Percentiles rank a stretch among this genome's conserved stretches.
Conservation (phyloP, 2,329 filamentous ascomycete genomes). For the Penicillium concentricum region DNA sequence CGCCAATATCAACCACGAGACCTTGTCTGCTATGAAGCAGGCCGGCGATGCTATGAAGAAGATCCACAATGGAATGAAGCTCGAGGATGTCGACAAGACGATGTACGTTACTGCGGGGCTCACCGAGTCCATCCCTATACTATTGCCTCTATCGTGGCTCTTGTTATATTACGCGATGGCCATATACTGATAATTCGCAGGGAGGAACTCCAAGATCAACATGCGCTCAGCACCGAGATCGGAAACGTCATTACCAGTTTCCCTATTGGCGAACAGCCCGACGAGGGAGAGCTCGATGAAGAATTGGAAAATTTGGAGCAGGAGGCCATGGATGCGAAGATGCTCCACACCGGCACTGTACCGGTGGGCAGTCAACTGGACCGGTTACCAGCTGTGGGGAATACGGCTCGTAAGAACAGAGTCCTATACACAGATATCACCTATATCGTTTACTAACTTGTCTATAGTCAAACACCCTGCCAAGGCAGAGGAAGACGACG, state of each 20-base stretch:
- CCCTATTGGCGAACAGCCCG: slow-evolving; percentile 66
- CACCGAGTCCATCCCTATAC: neutral
- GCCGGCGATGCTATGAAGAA: slow-evolving; percentile 87
- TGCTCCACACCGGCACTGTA: slow-evolving; percentile 83
- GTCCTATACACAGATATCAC: neutral
- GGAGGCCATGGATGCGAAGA: slow-evolving; percentile 87
- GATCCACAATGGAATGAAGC: slow-evolving; percentile 86
- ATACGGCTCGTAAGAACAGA: slow-evolving; percentile 64
- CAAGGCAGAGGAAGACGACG: slow-evolving; percentile 77
- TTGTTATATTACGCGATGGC: neutral
- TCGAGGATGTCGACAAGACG: slow-evolving; percentile 90
- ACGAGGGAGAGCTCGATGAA: slow-evolving; percentile 82
- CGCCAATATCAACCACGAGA: slow-evolving; percentile 98
- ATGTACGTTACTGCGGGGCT: slow-evolving; percentile 66
- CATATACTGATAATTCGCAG: slow-evolving; percentile 47
- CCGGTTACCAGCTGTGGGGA: slow-evolving; percentile 71
- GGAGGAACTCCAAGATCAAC: slow-evolving; percentile 88
- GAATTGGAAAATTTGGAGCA: slow-evolving; percentile 87
- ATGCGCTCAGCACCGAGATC: slow-evolving; percentile 91
- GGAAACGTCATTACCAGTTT: slow-evolving; percentile 76
- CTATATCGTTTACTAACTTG: slow-evolving; percentile 3
- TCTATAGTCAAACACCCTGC: slow-evolving; percentile 47
- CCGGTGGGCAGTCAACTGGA: slow-evolving; percentile 77
- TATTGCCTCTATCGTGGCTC: neutral
- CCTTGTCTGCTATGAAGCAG: slow-evolving; percentile 87